phyloP scores from a whole-genome alignment of 2,329 filamentous ascomycete species.

The Zalaria obscura region DNA sequence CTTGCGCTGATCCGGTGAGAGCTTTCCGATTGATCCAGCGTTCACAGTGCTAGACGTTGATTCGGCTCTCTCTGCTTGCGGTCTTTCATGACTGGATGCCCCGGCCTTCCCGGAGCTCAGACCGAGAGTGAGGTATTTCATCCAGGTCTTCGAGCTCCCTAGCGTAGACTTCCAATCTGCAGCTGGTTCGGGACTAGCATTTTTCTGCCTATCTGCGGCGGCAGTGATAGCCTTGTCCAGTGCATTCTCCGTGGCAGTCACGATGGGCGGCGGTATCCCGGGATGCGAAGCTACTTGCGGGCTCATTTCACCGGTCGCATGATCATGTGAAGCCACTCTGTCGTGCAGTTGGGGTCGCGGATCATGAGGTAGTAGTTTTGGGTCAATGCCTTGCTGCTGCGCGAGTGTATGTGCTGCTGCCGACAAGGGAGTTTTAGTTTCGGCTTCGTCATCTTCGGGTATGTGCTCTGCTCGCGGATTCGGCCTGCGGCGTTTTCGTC shows the following conservation, averaged over 20 bases:
- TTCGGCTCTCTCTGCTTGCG: conserved; percentile 8
- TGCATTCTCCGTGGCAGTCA: conserved; percentile 27
- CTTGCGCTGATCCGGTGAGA: conserved; percentile 2
- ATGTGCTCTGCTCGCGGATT: conserved; percentile 13
- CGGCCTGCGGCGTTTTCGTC: conserved; percentile 31
- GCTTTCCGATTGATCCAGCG: not conserved
- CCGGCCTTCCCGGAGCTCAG: conserved; percentile 18
- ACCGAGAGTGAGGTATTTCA: conserved; percentile 37
- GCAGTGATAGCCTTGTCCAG: conserved; percentile 26
- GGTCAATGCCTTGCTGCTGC: not conserved
- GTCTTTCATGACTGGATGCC: conserved; percentile 5
- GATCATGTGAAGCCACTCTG: conserved; percentile 13
- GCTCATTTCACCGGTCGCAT: conserved; percentile 7
- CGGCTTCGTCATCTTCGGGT: not conserved
- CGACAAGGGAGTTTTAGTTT: not conserved
- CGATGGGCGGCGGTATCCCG: conserved; percentile 32
- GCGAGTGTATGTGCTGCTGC: not conserved
- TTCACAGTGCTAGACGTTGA: conserved; percentile 10
- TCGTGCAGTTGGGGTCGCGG: conserved; percentile 11
- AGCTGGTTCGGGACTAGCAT: conserved; percentile 3
- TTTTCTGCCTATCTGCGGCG: conserved; percentile 15
- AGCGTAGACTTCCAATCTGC: conserved; percentile 20
- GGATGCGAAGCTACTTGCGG: conserved; percentile 10
- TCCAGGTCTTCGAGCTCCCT: conserved; percentile 32
- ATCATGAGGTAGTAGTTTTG: conserved; percentile 4